Conservation (phyloP, 306 rosid genomes). For the Inga laurina region DNA sequence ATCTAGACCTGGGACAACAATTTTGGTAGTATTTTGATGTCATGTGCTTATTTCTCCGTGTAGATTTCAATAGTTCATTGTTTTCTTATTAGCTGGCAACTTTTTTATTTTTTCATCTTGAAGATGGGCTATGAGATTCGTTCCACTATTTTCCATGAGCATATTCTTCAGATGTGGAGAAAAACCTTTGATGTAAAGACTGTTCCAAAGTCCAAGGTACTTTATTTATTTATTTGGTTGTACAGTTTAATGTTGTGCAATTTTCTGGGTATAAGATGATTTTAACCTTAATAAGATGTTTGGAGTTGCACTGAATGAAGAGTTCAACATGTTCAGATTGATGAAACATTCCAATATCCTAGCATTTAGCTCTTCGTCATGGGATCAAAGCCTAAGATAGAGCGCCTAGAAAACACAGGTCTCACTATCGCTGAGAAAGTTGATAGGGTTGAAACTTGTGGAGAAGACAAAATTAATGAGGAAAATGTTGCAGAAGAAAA, state of each 20-base stretch:
- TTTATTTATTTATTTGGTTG: background rate
- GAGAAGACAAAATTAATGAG: conserved; percentile 29
- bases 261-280: background rate
- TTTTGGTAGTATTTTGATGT: conserved; percentile 48
- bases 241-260: background rate
- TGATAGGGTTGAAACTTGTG: conserved; percentile 39
- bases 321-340: conserved; percentile 67
- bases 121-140: conserved; percentile 97
- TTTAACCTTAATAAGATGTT: conserved; percentile 11
- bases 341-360: conserved; percentile 85
- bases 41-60: background rate
- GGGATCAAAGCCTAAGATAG: conserved; percentile 52
- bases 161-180: conserved; percentile 94
- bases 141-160: conserved; percentile 76
- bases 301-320: conserved; percentile 18
- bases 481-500: conserved; percentile 32
- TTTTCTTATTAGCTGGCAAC: background rate
- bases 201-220: conserved; percentile 79
- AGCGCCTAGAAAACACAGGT: conserved; percentile 30
- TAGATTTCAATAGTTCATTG: conserved; percentile 11
- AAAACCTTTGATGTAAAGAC: conserved; percentile 69
- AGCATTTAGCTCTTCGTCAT: conserved; percentile 77
- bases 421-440: conserved; percentile 32
- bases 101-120: conserved; percentile 22
- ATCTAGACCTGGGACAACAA: conserved; percentile 87